Conservation (phyloP, 129 eudicot genomes). For the Erigeron canadensis region DNA sequence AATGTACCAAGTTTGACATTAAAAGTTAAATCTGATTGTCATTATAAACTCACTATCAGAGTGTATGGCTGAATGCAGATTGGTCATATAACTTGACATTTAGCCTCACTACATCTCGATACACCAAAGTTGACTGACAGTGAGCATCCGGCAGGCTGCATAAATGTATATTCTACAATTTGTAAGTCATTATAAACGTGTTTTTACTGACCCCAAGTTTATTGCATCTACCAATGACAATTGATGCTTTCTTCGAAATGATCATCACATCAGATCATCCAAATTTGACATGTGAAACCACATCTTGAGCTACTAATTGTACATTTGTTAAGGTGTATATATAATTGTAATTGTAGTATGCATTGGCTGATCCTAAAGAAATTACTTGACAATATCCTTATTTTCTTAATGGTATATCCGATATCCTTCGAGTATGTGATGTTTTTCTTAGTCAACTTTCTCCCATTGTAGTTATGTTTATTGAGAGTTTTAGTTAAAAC, state of each 20-base stretch:
- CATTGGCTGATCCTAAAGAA: conserved; percentile 3
- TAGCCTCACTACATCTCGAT: conserved; percentile 9
- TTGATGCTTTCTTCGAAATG: conserved; percentile 5
- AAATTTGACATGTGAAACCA: conserved; percentile 18
- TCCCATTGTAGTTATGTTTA: too few relatives aligned
- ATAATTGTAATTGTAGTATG: conserved; percentile 1
- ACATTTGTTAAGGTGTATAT: conserved; percentile 31
- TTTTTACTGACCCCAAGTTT: conserved; percentile 4
- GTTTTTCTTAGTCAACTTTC: too few relatives aligned
- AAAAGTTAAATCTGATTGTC: not conserved
- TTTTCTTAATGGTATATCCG: conserved; percentile 5
- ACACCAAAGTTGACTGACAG: conserved; percentile 14
- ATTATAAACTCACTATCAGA: not conserved
- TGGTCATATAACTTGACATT: conserved; percentile 16
- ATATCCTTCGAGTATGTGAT: not conserved
- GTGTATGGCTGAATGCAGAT: conserved; percentile 25
- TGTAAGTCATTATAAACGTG: conserved; percentile 16
- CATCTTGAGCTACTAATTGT: conserved; percentile 22
- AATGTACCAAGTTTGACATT: conserved; percentile 2
- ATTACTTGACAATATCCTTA: not conserved
- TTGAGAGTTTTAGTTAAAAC: too few relatives aligned
- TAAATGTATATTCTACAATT: conserved; percentile 36
- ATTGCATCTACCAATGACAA: not conserved
- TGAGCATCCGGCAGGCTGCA: conserved; percentile 17
- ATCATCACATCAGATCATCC: conserved; percentile 15